A percentile compares a stretch with the other conserved stretches of the same genome.
phyloP scores from a whole-genome alignment of 306 rosid genomes.

The Trifolium subterraneum region DNA sequence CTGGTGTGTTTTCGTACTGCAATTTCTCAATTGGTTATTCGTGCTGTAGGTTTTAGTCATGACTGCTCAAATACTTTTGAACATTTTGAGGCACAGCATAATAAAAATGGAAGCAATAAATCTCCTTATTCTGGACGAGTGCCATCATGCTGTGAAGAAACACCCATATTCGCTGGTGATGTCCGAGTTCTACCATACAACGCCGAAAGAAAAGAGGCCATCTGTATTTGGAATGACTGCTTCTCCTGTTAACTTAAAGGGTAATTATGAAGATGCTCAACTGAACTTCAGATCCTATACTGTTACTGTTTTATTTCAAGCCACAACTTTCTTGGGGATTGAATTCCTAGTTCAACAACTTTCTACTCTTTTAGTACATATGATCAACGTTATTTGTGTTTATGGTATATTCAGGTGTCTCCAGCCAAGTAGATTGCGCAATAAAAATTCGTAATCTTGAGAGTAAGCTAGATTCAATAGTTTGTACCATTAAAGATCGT shows the following conservation, averaged over 20 bases:
- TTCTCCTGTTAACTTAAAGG: constrained; percentile 96
- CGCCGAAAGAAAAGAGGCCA: constrained; percentile 89
- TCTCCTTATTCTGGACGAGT: constrained; percentile 92
- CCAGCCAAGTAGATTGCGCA: constrained; percentile 97
- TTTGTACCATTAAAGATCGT: constrained; percentile 95
- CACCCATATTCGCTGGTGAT: constrained; percentile 97
- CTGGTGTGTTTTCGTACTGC: constrained; percentile 18
- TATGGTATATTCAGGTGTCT: constrained; percentile 81
- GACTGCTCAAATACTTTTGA: constrained; percentile 98
- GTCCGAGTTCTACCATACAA: constrained; percentile 99
- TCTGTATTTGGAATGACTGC: constrained; percentile 99
- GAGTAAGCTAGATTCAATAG: constrained; percentile 94
- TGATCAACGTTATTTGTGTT: constrained; percentile 29
- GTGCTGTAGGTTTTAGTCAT: constrained; percentile 87
- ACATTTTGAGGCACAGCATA: constrained; percentile 98
- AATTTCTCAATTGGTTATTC: constrained; percentile 40
- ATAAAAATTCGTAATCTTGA: constrained; percentile 98
- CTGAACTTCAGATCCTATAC: constrained; percentile 28
- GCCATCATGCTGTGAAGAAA: constrained; percentile 99
- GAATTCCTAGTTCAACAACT: constrained; percentile 5
- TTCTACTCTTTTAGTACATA: constrained; percentile 16
- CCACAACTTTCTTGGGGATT: constrained; percentile 26
- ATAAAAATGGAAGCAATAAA: constrained; percentile 90
- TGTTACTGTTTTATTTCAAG: constrained; percentile 24
- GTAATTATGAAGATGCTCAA: constrained; percentile 47